Percentiles rank a stretch among this genome's conserved stretches.
Conservation (phyloP, 441 rosid genomes). For the Rhodomyrtus psidioides region DNA sequence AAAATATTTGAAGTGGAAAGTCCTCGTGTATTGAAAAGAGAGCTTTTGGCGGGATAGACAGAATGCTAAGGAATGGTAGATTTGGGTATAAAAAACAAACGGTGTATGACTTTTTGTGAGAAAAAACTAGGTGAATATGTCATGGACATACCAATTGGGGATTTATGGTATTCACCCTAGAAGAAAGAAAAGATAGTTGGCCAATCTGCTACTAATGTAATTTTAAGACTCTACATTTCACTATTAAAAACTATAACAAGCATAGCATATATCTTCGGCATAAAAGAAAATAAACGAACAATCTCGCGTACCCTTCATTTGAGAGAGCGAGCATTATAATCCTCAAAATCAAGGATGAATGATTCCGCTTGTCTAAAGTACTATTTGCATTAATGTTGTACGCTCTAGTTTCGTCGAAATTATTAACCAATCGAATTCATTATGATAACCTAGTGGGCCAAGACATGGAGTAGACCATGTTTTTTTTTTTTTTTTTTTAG, state of each 20-base stretch:
- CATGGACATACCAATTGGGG: neutral
- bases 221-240: neutral
- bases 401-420: neutral
- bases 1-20: fast-evolving
- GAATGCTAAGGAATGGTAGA: neutral
- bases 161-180: neutral
- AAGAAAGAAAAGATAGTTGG: neutral
- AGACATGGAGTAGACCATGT: neutral
- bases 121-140: neutral
- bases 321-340: neutral
- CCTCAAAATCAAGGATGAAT: neutral
- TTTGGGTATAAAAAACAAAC: neutral
- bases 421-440: neutral
- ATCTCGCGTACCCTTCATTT: neutral
- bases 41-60: fast-evolving
- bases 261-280: fast-evolving
- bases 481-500: no score
- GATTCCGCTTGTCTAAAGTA: neutral
- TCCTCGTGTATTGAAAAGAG: fast-evolving
- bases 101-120: neutral
- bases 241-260: neutral
- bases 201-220: neutral
- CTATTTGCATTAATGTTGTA: neutral
- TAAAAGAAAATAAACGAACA: neutral
- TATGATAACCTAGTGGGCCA: neutral